These are phyloP conservation scores for Huntiella omanensis DNA, from an alignment of 2,329 filamentous ascomycete genomes.

Conservation along the genomic window DNA sequence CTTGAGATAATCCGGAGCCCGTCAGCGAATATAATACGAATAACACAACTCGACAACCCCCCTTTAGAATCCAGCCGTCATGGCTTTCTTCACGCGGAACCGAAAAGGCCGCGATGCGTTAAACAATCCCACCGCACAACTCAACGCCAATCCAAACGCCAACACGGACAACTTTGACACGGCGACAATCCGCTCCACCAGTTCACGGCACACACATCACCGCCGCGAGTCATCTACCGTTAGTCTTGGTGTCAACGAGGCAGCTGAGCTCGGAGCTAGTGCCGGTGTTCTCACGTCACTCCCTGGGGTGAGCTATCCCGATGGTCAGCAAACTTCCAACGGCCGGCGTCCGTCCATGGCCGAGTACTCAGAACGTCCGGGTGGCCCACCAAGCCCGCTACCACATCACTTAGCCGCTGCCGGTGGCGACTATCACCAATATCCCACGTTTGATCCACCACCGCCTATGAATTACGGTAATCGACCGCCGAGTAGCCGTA, in stretches of 20 bases:
- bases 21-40: no score
- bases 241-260: slow-evolving; percentile 49
- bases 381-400: slow-evolving; percentile 45
- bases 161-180: slow-evolving; percentile 25
- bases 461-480: slow-evolving; percentile 20
- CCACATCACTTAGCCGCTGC: slow-evolving; percentile 66
- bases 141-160: slow-evolving; percentile 46
- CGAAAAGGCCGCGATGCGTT: slow-evolving; percentile 46
- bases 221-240: slow-evolving; percentile 52
- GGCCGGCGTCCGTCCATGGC: background rate
- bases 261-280: slow-evolving; percentile 47
- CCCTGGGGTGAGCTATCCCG: slow-evolving; percentile 48
- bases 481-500: slow-evolving; percentile 22
- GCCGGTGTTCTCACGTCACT: slow-evolving; percentile 76
- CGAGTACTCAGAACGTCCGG: slow-evolving; percentile 38
- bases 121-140: slow-evolving; percentile 36
- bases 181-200: slow-evolving; percentile 10
- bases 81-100: slow-evolving; percentile 61
- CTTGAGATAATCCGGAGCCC: no score
- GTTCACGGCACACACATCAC: slow-evolving; percentile 27
- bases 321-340: slow-evolving; percentile 17
- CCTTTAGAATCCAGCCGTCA: background rate
- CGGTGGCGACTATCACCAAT: slow-evolving; percentile 72
- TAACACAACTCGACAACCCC: no score
- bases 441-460: slow-evolving; percentile 51